Evolutionary conservation across 2,329 filamentous ascomycete species (phyloP).

Genomic region (Fusarium graminum): DNA sequence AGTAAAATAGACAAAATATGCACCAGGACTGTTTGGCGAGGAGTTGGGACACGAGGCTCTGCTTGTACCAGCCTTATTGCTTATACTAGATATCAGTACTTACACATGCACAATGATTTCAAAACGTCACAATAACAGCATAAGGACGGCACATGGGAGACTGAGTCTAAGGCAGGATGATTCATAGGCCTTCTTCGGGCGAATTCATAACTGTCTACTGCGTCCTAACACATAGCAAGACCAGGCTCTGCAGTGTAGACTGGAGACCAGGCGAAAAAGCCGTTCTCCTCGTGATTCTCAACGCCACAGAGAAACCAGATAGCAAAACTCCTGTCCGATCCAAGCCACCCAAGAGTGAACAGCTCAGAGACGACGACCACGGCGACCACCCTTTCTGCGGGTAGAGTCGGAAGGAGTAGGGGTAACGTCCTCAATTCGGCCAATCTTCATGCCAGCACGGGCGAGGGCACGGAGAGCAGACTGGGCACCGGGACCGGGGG

Average conservation of each 20-base stretch:
- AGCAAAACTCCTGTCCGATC: constrained; percentile 57
- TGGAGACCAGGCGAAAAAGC: constrained; percentile 75
- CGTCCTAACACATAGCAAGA: constrained; percentile 50
- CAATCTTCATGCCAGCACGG: constrained; percentile 99
- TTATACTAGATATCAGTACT: constrained; percentile 15
- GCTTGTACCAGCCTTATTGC: neutral
- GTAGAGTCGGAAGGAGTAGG: constrained; percentile 99
- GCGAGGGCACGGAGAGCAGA: constrained; percentile 98
- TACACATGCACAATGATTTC: constrained; percentile 11
- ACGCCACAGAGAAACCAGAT: constrained; percentile 71
- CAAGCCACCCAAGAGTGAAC: constrained; percentile 47
- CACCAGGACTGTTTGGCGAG: constrained; percentile 22
- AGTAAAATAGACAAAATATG: constrained; percentile 10
- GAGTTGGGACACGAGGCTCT: constrained; percentile 23
- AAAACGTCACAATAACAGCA: constrained; percentile 25
- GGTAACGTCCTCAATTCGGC: constrained; percentile 99
- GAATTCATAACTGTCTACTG: constrained; percentile 60
- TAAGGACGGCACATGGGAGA: constrained; percentile 36
- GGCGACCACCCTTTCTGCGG: constrained; percentile 99
- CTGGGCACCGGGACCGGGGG: constrained; percentile 98
- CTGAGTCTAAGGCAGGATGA: constrained; percentile 52
- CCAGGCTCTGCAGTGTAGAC: constrained; percentile 63
- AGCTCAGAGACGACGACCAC: constrained; percentile 98
- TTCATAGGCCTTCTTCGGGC: constrained; percentile 60
- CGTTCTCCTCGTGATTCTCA: constrained; percentile 81